These are phyloP conservation scores for Podaxis sp. DNA, from an alignment of 768 basidiomycete genomes.

Conservation along the genomic window DNA sequence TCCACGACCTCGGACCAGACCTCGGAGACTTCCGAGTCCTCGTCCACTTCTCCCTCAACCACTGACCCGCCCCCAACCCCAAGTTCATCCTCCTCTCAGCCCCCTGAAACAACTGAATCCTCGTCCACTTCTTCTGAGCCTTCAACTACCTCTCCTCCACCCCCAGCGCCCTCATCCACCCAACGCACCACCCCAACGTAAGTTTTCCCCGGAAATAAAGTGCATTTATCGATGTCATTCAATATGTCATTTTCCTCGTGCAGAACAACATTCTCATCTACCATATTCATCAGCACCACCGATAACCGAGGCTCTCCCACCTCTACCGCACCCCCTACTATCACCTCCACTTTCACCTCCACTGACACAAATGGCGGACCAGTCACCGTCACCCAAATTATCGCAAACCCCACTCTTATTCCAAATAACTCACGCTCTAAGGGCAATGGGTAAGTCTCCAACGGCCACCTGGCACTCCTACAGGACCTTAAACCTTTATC, in stretches of 20 bases:
- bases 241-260: slow-evolving; percentile 17
- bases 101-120: not conserved
- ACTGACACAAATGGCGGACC: slow-evolving; percentile 53
- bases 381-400: slow-evolving; percentile 60
- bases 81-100: slow-evolving; percentile 12
- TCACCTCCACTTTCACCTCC: slow-evolving; percentile 58
- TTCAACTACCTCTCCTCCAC: slow-evolving; percentile 20
- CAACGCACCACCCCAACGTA: slow-evolving; percentile 19
- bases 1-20: slow-evolving; percentile 19
- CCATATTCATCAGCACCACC: slow-evolving; percentile 60
- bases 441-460: slow-evolving; percentile 49
- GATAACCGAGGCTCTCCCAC: slow-evolving; percentile 49
- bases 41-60: slow-evolving; percentile 19
- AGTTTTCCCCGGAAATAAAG: slow-evolving; percentile 16
- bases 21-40: slow-evolving; percentile 19
- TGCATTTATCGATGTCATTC: slow-evolving; percentile 19
- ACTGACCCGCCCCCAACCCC: slow-evolving; percentile 23
- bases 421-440: slow-evolving; percentile 45
- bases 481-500: slow-evolving; percentile 3
- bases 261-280: slow-evolving; percentile 55
- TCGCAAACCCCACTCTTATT: slow-evolving; percentile 76
- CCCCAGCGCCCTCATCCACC: slow-evolving; percentile 17
- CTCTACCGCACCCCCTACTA: slow-evolving; percentile 50
- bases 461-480: slow-evolving; percentile 7
- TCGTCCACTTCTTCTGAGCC: slow-evolving; percentile 16